Base-by-base conservation (phyloP, 306 rosid genomes). In the Quercus robur region DNA sequence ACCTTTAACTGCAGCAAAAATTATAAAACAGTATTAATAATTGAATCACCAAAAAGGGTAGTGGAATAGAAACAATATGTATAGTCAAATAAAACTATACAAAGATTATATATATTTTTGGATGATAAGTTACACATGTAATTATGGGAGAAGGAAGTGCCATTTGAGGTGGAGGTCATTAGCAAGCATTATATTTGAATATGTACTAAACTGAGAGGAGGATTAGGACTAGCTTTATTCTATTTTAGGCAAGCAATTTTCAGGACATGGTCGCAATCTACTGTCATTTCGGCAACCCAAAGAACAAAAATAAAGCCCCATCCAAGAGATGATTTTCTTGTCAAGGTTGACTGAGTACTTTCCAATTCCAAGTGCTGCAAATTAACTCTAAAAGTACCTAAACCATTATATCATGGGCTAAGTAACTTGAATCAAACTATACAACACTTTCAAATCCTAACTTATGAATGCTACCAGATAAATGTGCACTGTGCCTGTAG, bases 1-100 rank as follows among this genome's bases (percentile, higher is more conserved):
- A 44, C 80, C 86, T 6, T 1, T 13, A 73, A 1, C 91, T 85
- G 80, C 86, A 79, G 55, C 26, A 76, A 35, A 76, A 81, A 71
- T 77, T 49, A 5, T 54, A 56, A 56, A 46, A 35, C 10, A 9
- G 15, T 67, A 31, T 67, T 31, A 35, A 6, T 33, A 46, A 67
- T 35, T 67, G 20, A 66, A 66, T 30, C 5, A 67, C 13, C 2
- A 19, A 66, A 66, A 6, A 6, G 33, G 46, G 11, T 49, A 1
- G 15, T 2, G 54, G 54, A 49, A 49, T 2, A 49, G 54, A 49
- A 49, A 49, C 15, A 19, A 18, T 18, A 21, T 1, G 17, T 0
- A 23, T 23, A 21, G 17, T 19, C 26, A 19, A 8, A 6, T 21
- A 67, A 14, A 35, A 7, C 5, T 18, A 64, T 64, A 64, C 70